phyloP scores from a whole-genome alignment of 1,284 basidiomycete species.

The Sanghuangporus sanghuang region DNA sequence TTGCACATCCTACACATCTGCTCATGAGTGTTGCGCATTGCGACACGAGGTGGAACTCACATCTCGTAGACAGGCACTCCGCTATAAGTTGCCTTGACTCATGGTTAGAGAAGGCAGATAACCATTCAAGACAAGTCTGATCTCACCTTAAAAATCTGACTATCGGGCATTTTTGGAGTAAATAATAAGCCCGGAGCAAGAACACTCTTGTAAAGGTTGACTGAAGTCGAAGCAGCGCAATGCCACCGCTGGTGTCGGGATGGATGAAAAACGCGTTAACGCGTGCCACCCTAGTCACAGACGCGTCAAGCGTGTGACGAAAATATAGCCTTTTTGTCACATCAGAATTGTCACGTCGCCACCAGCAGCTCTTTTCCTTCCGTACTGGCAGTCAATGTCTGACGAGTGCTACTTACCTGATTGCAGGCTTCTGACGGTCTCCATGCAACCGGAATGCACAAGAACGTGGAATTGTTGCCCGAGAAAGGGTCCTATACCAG shows the following conservation, averaged over 20 bases:
- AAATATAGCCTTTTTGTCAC: not conserved
- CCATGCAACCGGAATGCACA: too few relatives aligned
- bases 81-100: slow-evolving; percentile 76
- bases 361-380: not conserved
- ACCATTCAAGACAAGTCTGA: slow-evolving; percentile 17
- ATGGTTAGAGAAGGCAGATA: slow-evolving; percentile 18
- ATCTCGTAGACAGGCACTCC: slow-evolving; percentile 86
- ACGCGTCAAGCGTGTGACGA: not conserved
- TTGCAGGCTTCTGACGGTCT: too few relatives aligned
- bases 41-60: slow-evolving; percentile 35
- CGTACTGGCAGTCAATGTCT: not conserved
- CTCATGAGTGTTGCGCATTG: not conserved
- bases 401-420: too few relatives aligned
- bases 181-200: not conserved
- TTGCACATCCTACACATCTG: slow-evolving; percentile 79
- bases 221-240: not conserved
- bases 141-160: slow-evolving; percentile 72
- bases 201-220: not conserved
- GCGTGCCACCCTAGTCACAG: slow-evolving; percentile 1
- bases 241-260: not conserved
- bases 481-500: too few relatives aligned
- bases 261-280: slow-evolving; percentile 1
- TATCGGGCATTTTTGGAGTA: slow-evolving; percentile 57
- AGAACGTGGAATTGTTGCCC: too few relatives aligned
- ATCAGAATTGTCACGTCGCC: too few relatives aligned